Evolutionary conservation across 768 basidiomycete genomes (phyloP).

Genomic region (Tephrocybe sp.): DNA sequence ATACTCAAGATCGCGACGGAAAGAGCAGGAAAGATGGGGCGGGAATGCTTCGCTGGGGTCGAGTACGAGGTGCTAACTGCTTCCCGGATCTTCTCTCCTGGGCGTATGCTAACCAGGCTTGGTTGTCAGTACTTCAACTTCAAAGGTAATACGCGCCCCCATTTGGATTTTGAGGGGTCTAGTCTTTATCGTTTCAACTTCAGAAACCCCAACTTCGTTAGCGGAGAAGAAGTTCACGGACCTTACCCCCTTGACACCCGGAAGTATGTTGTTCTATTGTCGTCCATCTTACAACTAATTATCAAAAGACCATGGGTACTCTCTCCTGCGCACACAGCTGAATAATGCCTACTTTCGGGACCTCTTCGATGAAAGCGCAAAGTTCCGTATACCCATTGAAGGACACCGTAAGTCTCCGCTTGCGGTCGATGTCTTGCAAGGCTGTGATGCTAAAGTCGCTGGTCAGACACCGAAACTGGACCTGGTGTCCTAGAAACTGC

Average conservation of each 20-base stretch:
- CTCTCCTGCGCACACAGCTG: slow-evolving; percentile 84
- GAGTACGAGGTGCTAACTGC: slow-evolving; percentile 78
- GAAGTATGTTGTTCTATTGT: slow-evolving; percentile 62
- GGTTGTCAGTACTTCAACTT: slow-evolving; percentile 86
- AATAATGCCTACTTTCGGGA: slow-evolving; percentile 90
- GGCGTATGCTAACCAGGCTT: not conserved
- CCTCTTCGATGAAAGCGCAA: slow-evolving; percentile 71
- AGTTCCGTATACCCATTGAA: slow-evolving; percentile 82
- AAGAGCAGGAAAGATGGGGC: slow-evolving; percentile 45
- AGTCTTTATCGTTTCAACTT: slow-evolving; percentile 7
- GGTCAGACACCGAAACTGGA: slow-evolving; percentile 86
- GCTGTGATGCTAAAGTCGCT: slow-evolving; percentile 2
- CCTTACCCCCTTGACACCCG: slow-evolving; percentile 83
- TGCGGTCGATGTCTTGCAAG: not conserved
- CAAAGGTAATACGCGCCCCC: slow-evolving; percentile 52
- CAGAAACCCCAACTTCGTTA: slow-evolving; percentile 79
- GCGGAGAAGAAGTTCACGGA: slow-evolving; percentile 77
- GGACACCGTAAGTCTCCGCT: slow-evolving; percentile 65
- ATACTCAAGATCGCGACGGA: slow-evolving; percentile 61
- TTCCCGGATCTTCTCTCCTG: not conserved
- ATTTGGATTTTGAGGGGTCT: not conserved
- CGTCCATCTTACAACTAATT: not conserved
- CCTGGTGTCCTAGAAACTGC: slow-evolving; percentile 89
- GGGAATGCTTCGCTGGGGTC: slow-evolving; percentile 77
- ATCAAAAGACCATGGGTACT: slow-evolving; percentile 91